Conservation (phyloP, 305 asterid species). For the Rubia tinctorum region DNA sequence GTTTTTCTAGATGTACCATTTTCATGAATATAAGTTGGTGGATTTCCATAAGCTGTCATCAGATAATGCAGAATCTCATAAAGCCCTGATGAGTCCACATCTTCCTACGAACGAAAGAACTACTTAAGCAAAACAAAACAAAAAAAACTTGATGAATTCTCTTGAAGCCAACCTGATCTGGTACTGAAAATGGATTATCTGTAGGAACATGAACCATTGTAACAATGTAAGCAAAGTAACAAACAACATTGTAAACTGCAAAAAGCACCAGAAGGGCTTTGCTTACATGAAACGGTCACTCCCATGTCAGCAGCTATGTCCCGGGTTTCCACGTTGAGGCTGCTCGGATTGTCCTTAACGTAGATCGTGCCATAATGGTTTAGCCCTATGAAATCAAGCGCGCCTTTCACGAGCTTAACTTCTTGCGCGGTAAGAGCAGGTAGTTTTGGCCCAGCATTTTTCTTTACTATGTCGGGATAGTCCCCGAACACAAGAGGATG, state of each 20-base stretch:
- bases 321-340: constrained; percentile 5
- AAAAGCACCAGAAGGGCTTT: not conserved
- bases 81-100: constrained; percentile 39
- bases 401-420: constrained; percentile 17
- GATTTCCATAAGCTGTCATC: constrained; percentile 11
- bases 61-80: not conserved
- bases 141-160: not conserved
- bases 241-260: not conserved
- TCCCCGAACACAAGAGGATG: constrained; percentile 35
- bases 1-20: constrained; percentile 6
- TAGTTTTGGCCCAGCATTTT: constrained; percentile 16
- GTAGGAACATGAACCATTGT: not conserved
- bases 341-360: constrained; percentile 27
- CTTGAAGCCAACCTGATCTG: constrained; percentile 27
- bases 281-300: not conserved
- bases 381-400: constrained; percentile 23
- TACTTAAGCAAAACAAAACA: not conserved
- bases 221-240: not conserved
- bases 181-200: constrained; percentile 18
- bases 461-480: constrained; percentile 21
- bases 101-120: constrained; percentile 21
- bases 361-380: constrained; percentile 13
- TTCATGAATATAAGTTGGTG: constrained; percentile 12
- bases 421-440: constrained; percentile 11
- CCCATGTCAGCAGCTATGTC: not conserved